phyloP scores from a whole-genome alignment of 2,329 filamentous ascomycete species.

The Plenodomus lindquistii region DNA sequence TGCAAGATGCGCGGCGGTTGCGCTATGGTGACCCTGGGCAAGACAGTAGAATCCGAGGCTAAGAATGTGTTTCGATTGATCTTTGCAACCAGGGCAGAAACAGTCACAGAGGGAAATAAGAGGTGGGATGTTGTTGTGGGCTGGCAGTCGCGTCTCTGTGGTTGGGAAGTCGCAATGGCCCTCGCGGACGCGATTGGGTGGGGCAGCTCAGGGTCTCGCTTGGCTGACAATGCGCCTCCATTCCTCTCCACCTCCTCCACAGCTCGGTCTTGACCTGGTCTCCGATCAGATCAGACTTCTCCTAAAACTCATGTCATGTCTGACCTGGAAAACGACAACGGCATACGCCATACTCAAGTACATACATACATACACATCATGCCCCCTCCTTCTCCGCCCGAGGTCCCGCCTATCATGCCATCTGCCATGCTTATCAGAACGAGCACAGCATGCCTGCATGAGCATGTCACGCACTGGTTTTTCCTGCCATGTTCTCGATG shows the following conservation, averaged over 20 bases:
- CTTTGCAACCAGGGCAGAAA: conserved; percentile 1
- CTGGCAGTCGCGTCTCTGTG: conserved; percentile 27
- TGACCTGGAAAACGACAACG: too few species aligned
- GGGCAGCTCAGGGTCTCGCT: conserved; percentile 15
- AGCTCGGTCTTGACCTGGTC: background rate
- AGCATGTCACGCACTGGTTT: background rate
- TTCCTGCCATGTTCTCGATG: too few species aligned
- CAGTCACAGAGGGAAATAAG: conserved; percentile 4
- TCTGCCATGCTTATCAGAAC: too few species aligned
- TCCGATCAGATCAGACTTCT: background rate
- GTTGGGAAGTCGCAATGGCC: conserved; percentile 23
- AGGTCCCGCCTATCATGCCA: too few species aligned
- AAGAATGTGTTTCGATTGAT: conserved; percentile 7
- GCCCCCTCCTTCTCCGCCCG: too few species aligned
- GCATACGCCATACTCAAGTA: too few species aligned
- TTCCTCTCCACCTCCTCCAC: conserved; percentile 3
- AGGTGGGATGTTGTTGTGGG: conserved; percentile 16
- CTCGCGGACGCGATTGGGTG: conserved; percentile 18
- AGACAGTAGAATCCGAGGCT: background rate
- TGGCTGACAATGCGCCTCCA: background rate
- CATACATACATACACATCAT: too few species aligned
- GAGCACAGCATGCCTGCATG: too few species aligned
- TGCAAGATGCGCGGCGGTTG: background rate
- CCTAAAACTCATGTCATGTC: too few species aligned
- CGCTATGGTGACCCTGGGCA: conserved; percentile 1